These are phyloP conservation scores for Pichia sp. DNA, from an alignment of 1,139 yeast genomes.

Conservation along the genomic window DNA sequence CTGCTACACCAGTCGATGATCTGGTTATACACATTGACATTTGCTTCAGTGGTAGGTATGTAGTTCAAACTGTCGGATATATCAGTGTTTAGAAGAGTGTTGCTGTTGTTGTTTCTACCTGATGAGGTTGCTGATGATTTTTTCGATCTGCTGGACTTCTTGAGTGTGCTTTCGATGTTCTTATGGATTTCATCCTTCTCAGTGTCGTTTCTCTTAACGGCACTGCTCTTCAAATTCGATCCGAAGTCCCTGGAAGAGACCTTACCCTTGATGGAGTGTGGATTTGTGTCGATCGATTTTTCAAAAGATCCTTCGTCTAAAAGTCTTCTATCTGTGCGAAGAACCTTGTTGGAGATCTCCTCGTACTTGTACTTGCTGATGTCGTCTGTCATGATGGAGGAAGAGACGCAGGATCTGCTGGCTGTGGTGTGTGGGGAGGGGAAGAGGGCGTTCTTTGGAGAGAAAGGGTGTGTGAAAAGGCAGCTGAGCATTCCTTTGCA, in stretches of 20 bases:
- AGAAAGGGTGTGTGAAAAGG: no score
- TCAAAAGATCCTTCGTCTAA: constrained; percentile 39
- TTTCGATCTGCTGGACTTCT: background rate
- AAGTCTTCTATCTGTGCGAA: constrained; percentile 54
- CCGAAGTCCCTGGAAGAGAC: constrained; percentile 73
- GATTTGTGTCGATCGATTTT: constrained; percentile 54
- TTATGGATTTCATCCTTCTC: constrained; percentile 20
- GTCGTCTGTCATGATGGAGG: constrained; percentile 25
- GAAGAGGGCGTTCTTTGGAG: no score
- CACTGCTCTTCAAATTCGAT: constrained; percentile 25
- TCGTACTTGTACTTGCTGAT: constrained; percentile 45
- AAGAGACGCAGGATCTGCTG: no score
- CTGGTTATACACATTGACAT: constrained; percentile 43
- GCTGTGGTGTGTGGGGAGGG: no score
- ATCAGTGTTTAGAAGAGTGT: constrained; percentile 33
- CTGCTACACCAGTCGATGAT: constrained; percentile 50
- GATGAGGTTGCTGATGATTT: constrained; percentile 5
- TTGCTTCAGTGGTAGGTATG: constrained; percentile 49
- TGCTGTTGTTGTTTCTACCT: background rate
- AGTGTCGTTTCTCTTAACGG: constrained; percentile 15
- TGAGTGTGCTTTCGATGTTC: background rate
- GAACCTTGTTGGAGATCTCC: constrained; percentile 77
- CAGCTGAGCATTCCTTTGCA: no score
- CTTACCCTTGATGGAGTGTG: constrained; percentile 69
- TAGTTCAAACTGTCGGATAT: constrained; percentile 44